Base-by-base conservation (phyloP, 805 yeast genomes). In the Pichia exigua region DNA sequence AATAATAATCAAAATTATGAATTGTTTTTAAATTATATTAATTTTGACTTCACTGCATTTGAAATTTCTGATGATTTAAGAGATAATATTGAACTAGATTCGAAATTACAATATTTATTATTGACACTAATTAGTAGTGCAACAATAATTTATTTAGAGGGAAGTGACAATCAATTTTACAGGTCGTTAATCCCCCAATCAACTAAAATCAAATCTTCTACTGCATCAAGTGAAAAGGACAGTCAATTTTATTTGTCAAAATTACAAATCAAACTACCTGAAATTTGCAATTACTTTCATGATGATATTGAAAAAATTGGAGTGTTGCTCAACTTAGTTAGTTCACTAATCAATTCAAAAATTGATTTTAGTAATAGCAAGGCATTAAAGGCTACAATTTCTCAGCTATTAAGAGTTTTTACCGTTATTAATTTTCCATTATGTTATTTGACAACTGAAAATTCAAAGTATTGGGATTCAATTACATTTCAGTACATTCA, bases 31-130 rank as follows among this genome's bases (percentile, higher is more conserved):
- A 64, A 69, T 2, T 78, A 73, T 55, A 59, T 74, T 4, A 57
- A 74, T 20, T 67, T 71, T 44, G 87, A 80, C 58, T 45, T 71
- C 2, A 71, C 79, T 0, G 63, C 76, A 1, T 51, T 71, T 21
- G 44, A 53, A 0, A 51, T 71, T 26, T 69, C 67, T 41, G 60
- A 63, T 1, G 65, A 64, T 8, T 54, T 80, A 22, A 66, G 59
- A 32, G 27, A 57, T 1, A 15, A 42, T 3, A 42, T 65, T 11
- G 69, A 65, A 51, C 52, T 66, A 24, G 53, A 53, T 6, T 13
- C 53, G 3, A 56, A 60, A 13, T 55, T 60, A 18, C 57, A 75
- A 28, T 67, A 65, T 1, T 52, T 73, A 15, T 47, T 78, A 18
- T 56, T 79, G 22, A 62, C 68, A 12, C 62, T 77, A 39, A 57